Base-by-base conservation (phyloP, 805 yeast genomes). In the Candida broadrunensis region DNA sequence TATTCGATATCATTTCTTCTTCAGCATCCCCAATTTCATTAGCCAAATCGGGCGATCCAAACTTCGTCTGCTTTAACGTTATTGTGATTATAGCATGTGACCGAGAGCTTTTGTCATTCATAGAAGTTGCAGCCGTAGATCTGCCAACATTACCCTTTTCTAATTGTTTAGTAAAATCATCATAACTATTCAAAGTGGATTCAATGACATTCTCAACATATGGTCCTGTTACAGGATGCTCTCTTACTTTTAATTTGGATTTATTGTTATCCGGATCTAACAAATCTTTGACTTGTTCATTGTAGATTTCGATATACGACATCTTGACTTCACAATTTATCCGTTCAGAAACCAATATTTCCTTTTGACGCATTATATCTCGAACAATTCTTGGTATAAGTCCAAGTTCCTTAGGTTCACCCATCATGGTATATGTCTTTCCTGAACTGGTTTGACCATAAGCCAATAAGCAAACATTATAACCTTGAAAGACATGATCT, bases 81-180 rank as follows among this genome's bases (percentile, higher is more conserved):
- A 87, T 56, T 0, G 88, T 81, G 43, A 86, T 73, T 1, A 87
- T 85, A 0, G 95, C 91, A 55, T 87, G 96, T 0, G 93, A 85
- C 46, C 96, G 68, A 1, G 90, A 83, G 29, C 90, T 83, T 16
- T 71, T 66, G 36, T 79, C 81, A 60, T 87, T 87, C 83, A 83
- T 78, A 34, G 74, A 72, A 0, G 95, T 87, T 2, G 85, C 61
- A 0, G 90, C 95, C 0, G 88, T 82, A 1, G 85, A 77, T 39
- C 95, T 66, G 45, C 67, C 63, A 12, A 47, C 50, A 43, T 77
- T 77, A 0, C 95, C 96, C 29, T 56, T 50, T 1, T 48, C 52
- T 46, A 88, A 60, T 17, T 67, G 65, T 25, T 54, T 61, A 33
- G 66, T 46, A 26, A 85, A 79, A 21, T 81, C 82, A 0, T 60